Conservation (phyloP, 306 rosid species). For the Ochetophila trinervis region DNA sequence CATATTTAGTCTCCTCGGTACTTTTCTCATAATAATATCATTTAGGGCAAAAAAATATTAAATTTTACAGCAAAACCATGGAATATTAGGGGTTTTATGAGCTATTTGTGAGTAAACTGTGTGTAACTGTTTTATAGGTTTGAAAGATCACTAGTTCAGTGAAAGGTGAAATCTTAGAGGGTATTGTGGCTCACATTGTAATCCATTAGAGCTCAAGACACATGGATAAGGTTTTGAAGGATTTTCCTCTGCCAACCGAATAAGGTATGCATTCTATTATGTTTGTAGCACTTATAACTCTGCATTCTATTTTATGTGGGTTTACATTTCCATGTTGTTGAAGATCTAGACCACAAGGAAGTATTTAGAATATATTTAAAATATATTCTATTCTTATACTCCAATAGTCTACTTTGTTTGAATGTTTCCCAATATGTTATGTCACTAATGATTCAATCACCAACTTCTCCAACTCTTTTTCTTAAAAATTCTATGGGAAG, state of each 20-base stretch:
- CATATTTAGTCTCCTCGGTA: no score
- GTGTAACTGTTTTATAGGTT: conserved; percentile 48
- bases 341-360: no score
- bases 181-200: conserved; percentile 97
- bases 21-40: no score
- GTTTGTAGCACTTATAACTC: no score
- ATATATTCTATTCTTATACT: neutral
- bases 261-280: conserved; percentile 72
- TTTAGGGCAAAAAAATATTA: no score
- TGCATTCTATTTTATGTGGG: no score
- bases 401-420: neutral
- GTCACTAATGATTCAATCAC: neutral
- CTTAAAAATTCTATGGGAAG: no score
- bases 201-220: conserved; percentile 73
- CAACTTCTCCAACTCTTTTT: no score
- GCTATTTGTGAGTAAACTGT: conserved; percentile 19
- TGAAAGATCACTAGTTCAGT: conserved; percentile 81
- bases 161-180: conserved; percentile 98
- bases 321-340: no score
- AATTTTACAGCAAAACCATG: no score
- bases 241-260: conserved; percentile 56
- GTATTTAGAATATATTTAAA: no score
- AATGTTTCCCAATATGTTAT: neutral
- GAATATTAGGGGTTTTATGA: no score
- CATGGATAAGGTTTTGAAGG: conserved; percentile 60